A percentile compares a stretch with the other conserved stretches of the same genome.
phyloP scores from a whole-genome alignment of 2,329 filamentous ascomycete genomes.

The Ceratocystis eucalypticola region DNA sequence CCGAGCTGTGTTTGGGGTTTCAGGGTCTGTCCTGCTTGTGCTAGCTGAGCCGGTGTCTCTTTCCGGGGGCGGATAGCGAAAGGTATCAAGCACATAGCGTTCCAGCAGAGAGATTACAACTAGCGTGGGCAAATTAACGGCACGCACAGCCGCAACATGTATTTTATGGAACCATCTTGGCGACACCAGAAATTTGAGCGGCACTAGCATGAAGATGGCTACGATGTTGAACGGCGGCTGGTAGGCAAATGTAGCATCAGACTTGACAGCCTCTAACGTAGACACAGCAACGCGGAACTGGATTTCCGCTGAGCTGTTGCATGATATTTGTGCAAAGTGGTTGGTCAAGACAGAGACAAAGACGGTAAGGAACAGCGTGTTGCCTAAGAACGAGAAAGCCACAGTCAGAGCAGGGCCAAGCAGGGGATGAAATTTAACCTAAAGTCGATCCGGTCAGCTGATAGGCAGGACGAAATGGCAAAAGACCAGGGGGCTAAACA shows the following conservation, averaged over 20 bases:
- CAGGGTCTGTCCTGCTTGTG: slow-evolving; percentile 3
- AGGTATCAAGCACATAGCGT: slow-evolving; percentile 45
- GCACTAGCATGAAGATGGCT: slow-evolving; percentile 59
- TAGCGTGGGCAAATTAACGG: slow-evolving; percentile 62
- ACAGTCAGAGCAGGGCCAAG: slow-evolving; percentile 70
- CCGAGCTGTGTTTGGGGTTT: slow-evolving; percentile 16
- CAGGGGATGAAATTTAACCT: slow-evolving; percentile 63
- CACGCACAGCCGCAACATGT: slow-evolving; percentile 61
- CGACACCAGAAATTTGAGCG: slow-evolving; percentile 64
- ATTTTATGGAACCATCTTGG: slow-evolving; percentile 84
- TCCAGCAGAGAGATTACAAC: slow-evolving; percentile 59
- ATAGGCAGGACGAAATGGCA: not conserved
- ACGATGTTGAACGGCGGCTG: slow-evolving; percentile 73
- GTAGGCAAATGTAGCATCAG: slow-evolving; percentile 70
- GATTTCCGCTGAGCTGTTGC: slow-evolving; percentile 68
- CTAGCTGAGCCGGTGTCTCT: slow-evolving; percentile 19
- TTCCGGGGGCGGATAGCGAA: slow-evolving; percentile 19
- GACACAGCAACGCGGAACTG: slow-evolving; percentile 69
- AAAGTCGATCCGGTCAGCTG: slow-evolving; percentile 38
- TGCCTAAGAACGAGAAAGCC: slow-evolving; percentile 71
- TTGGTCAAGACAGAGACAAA: slow-evolving; percentile 77
- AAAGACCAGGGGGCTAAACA: not conserved
- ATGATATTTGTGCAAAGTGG: slow-evolving; percentile 65
- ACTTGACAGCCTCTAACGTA: slow-evolving; percentile 75
- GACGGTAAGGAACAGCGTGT: slow-evolving; percentile 79